These are phyloP conservation scores for Neurospora sp. DNA, from an alignment of 495 filamentous ascomycete species.

Conservation along the genomic window DNA sequence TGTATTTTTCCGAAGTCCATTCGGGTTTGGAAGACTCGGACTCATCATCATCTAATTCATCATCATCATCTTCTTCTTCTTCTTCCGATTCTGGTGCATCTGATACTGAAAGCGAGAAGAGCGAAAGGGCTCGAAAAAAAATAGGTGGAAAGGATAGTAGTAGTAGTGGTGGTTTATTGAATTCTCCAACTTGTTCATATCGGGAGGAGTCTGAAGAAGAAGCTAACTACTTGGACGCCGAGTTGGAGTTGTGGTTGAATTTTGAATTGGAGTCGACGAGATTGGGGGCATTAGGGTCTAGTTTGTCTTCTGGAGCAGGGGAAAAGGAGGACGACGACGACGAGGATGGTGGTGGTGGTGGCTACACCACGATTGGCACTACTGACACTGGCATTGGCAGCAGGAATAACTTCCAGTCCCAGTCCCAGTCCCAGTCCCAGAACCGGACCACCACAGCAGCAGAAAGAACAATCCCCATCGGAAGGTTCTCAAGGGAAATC, in stretches of 20 bases:
- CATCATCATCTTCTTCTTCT: neutral
- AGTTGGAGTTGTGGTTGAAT: neutral
- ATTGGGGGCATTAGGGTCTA: no score
- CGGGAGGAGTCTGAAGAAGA: neutral
- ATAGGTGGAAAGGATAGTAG: no score
- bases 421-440: neutral
- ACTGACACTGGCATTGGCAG: neutral
- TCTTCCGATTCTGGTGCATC: neutral
- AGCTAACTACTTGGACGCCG: neutral
- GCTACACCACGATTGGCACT: neutral
- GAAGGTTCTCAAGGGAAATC: neutral
- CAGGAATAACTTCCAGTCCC: neutral
- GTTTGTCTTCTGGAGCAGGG: no score
- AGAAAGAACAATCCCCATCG: neutral
- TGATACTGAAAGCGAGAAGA: neutral
- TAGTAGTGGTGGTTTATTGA: neutral
- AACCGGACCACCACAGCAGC: neutral
- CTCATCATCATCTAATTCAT: no score
- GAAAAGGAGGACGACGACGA: neutral
- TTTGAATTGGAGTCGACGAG: neutral
- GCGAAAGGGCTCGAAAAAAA: no score
- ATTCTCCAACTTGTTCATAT: neutral
- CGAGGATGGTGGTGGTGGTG: neutral
- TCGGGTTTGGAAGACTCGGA: neutral
- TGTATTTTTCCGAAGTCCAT: constrained; percentile 27